Base-by-base conservation (phyloP, 164 flowering plant genomes). In the Liquidambar formosana region DNA sequence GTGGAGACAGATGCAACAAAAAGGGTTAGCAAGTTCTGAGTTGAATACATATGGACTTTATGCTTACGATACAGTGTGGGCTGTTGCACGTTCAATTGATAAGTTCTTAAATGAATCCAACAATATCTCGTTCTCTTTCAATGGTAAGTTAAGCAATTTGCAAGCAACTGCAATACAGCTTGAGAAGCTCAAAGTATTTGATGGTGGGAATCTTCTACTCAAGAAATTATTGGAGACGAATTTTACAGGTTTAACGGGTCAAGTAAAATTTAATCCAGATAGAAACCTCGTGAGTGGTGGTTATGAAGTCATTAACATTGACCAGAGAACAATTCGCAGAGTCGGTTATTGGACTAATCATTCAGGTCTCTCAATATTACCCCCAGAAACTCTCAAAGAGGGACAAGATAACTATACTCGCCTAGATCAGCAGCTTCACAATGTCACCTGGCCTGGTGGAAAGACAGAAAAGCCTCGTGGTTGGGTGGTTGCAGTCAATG, bases 21-120 rank as follows among this genome's bases (percentile, higher is more conserved):
- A 74, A 54, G 86, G 82, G 49, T 64, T 49, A 21, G 72, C 66
- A 48, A 54, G 51, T 57, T 63, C 79, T 28, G 79, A 48, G 58
- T 64, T 86, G 73, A 87, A 87, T 72, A 48, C 80, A 1, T 91
- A 84, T 80, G 94, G 82, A 22, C 75, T 84, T 16, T 81, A 74
- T 75, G 94, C 96, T 71, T 91, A 91, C 81, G 96, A 91, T 67
- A 80, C 93, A 19, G 87, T 89, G 16, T 91, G 94, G 94, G 27
- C 79, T 41, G 82, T 84, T 65, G 96, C 96, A 18, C 75, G 51
- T 69, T 74, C 86, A 0, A 64, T 89, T 33, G 82, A 88, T 73
- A 72, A 65, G 23, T 78, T 75, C 48, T 61, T 91, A 26, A 71
- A 83, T 48, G 85, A 82, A 60, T 0, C 66, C 10, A 59, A 69